These are phyloP conservation scores for Saccharomyces cerevisiae DNA, from an alignment of 805 yeast species.

Conservation along the genomic window DNA sequence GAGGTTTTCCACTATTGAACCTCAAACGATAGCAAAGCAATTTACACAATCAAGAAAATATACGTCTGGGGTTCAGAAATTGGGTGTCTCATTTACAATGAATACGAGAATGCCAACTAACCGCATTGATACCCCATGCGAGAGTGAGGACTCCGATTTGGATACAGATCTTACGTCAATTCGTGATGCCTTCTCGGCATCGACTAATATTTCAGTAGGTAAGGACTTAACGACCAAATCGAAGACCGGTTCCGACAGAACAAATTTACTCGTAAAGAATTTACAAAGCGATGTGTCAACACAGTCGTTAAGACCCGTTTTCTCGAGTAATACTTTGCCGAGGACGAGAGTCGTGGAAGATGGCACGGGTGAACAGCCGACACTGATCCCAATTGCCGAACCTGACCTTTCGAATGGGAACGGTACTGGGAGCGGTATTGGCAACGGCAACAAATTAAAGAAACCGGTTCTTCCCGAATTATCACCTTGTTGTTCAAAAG, in stretches of 20 bases:
- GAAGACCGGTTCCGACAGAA: background rate
- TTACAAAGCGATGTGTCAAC: slow-evolving; percentile 1
- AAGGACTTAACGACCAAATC: slow-evolving; percentile 2
- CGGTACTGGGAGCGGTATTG: background rate
- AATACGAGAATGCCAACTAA: slow-evolving; percentile 46
- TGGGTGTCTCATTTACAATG: slow-evolving; percentile 76
- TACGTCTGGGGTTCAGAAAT: slow-evolving; percentile 59
- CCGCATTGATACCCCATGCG: slow-evolving; percentile 19
- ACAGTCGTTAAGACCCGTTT: slow-evolving; percentile 41
- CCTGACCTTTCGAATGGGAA: slow-evolving; percentile 3
- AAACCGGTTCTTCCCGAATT: slow-evolving; percentile 18
- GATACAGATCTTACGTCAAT: slow-evolving; percentile 23
- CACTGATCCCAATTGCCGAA: slow-evolving; percentile 47
- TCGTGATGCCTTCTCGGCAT: slow-evolving; percentile 8
- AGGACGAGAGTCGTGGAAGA: slow-evolving; percentile 58
- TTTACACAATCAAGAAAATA: slow-evolving; percentile 26
- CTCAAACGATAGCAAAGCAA: slow-evolving; percentile 15
- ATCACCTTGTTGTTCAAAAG: slow-evolving; percentile 29
- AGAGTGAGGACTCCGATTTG: slow-evolving; percentile 25
- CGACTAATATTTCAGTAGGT: slow-evolving; percentile 6
- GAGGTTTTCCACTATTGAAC: slow-evolving; percentile 28
- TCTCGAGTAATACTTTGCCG: slow-evolving; percentile 67
- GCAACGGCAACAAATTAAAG: slow-evolving; percentile 3
- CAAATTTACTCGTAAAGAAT: slow-evolving; percentile 7
- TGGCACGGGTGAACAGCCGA: slow-evolving; percentile 59